phyloP scores from a whole-genome alignment of 345 rosid genomes.

The Corchorus olitorius region DNA sequence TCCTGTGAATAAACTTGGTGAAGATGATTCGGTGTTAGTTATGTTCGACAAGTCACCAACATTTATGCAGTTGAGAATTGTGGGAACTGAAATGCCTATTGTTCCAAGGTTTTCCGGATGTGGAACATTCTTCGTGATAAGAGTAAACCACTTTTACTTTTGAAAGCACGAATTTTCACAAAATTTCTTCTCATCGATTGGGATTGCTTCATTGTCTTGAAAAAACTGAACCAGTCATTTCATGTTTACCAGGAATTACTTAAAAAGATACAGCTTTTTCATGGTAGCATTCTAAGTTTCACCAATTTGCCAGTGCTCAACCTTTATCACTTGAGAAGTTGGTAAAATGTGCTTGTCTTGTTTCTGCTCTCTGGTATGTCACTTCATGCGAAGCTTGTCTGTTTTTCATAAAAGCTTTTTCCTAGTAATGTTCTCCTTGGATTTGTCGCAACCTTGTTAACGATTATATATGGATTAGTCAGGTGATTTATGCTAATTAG shows the following conservation, averaged over 20 bases:
- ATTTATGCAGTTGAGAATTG: slow-evolving; percentile 27
- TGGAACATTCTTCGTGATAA: slow-evolving; percentile 24
- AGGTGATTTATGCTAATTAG: too few relatives aligned
- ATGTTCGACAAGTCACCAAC: slow-evolving; percentile 20
- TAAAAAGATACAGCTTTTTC: background rate
- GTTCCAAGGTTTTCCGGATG: slow-evolving; percentile 19
- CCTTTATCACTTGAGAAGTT: background rate
- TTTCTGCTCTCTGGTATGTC: too few relatives aligned
- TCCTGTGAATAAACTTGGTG: slow-evolving; percentile 36
- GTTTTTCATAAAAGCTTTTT: too few relatives aligned
- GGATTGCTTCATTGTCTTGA: background rate
- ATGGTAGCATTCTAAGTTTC: background rate
- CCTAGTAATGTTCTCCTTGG: too few relatives aligned
- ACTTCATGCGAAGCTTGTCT: too few relatives aligned
- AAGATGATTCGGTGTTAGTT: slow-evolving; percentile 25
- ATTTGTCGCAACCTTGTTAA: too few relatives aligned
- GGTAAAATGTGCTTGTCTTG: too few relatives aligned
- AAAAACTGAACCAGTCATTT: background rate
- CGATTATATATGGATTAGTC: too few relatives aligned
- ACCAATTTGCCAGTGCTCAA: background rate
- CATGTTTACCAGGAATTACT: background rate
- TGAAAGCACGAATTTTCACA: background rate
- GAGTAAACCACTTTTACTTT: slow-evolving; percentile 3
- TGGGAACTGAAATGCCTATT: slow-evolving; percentile 17
- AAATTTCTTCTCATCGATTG: background rate